Base-by-base conservation (phyloP, 768 basidiomycete genomes). In the Suillus weaverae region DNA sequence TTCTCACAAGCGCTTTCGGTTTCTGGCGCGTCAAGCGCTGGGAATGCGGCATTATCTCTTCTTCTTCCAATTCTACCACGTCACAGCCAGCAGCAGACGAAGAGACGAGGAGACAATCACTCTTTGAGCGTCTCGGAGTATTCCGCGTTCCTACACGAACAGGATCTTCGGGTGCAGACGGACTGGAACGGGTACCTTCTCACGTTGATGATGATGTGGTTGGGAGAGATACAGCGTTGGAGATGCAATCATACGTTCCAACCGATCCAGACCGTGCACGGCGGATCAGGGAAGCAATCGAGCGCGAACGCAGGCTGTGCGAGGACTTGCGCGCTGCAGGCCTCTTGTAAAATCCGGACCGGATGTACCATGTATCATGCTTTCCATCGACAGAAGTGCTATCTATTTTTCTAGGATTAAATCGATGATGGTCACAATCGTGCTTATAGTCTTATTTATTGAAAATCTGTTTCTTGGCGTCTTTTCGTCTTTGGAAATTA, bases 21-120 rank as follows among this genome's bases (percentile, higher is more conserved):
- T 97, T 88, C 78, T 94, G 90, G 90, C 87, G 93, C 43, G 90
- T 94, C 64, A 95, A 94, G 73, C 87, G 91, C 56, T 95, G 92
- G 92, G 93, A 95, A 74, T 82, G 85, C 64, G 86, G 89, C 18
- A 89, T 95, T 63, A 79, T 91, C 30, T 81, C 84, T 10, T 86
- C 90, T 7, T 55, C 72, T 60, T 61, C 41, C 46, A 26, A 8
- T 50, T 67, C 50, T 64, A 83, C 60, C 22, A 7, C 57, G 7
- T 46, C 64, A 16, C 39, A 48, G 35, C 35, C 61, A 22, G 73
- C 72, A 13, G 69, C 69, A 48, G 75, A 76, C 44, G 57, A 62
- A 5, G 65, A 66, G 36, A 62, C 41, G n/a, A 68, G 65, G 43
- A 71, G 53, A 26, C 74, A 73, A 26, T 70, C 76, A 53, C 63